These are phyloP conservation scores for Cryphonectria japonica DNA, from an alignment of 2,329 filamentous ascomycete genomes.

Conservation along the genomic window DNA sequence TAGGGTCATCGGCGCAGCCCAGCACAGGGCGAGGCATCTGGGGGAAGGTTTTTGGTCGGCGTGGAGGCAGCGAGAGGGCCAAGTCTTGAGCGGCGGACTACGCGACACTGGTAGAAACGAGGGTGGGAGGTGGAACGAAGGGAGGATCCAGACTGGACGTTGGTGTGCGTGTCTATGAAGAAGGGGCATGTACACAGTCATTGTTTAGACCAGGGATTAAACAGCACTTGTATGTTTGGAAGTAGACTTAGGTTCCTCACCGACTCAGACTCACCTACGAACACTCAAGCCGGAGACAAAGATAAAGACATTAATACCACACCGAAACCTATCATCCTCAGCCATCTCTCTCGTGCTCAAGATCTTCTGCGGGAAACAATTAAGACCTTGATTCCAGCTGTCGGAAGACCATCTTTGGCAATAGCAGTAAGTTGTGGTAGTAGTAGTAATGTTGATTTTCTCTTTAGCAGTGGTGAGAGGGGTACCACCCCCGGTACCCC, in stretches of 20 bases:
- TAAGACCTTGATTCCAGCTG: background rate
- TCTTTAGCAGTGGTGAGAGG: background rate
- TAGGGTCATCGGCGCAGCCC: background rate
- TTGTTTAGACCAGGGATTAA: slow-evolving; percentile 3
- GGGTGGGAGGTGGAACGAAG: background rate
- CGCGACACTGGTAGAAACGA: background rate
- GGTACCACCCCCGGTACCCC: slow-evolving; percentile 7
- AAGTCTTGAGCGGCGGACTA: background rate
- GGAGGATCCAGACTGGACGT: background rate
- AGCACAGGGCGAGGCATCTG: slow-evolving; percentile 9
- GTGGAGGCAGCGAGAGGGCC: background rate
- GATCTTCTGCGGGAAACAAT: background rate
- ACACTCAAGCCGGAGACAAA: slow-evolving; percentile 1
- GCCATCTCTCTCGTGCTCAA: background rate
- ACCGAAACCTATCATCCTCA: slow-evolving; percentile 6
- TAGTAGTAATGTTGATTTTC: background rate
- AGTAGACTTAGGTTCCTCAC: slow-evolving; percentile 11
- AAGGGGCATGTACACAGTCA: background rate
- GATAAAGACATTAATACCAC: slow-evolving; percentile 12
- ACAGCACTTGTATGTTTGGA: slow-evolving; percentile 11
- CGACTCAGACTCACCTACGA: slow-evolving; percentile 20
- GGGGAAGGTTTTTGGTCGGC: slow-evolving; percentile 23
- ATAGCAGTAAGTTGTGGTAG: background rate
- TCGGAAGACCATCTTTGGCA: background rate
- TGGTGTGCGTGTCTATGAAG: slow-evolving; percentile 2